Base-by-base conservation (phyloP, 2,329 filamentous ascomycete genomes). In the Verticillium zaregamsianum region DNA sequence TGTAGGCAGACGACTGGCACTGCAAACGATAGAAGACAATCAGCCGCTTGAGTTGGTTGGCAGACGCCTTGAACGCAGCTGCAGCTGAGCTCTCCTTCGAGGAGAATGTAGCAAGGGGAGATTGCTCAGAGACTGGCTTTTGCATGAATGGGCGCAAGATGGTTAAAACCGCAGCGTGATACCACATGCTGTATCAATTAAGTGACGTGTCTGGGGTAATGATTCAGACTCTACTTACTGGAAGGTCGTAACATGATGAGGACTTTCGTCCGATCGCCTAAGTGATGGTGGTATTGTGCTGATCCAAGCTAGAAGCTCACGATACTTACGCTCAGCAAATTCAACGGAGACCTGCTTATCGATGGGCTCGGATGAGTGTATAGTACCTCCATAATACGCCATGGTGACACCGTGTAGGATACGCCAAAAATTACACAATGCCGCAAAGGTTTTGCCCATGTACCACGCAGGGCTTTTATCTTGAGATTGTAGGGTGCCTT, bases 251-350 rank as follows among this genome's bases (percentile, higher is more conserved):
- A 77, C 73, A 61, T 78, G 70, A 57, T 76, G 73, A 2, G 73
- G 66, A 20, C 65, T 72, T 3, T 66, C 57, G 3, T 72, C 66
- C 5, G 57, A 63, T 14, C 68, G 68, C 17, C 67, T 58, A 31
- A 77, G 61, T 1, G 62, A 60, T 5, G 63, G 28, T 0, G 74
- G 72, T 14, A 79, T 59, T 1, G 62, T 68, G n/a, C 75, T 72
- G 6, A 67, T 69, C 75, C 75, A 79, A 1, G 72, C 70, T 12
- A 79, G 67, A 0, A 79, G 66, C 62, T 79, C 74, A 5, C 73
- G 73, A 60, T 73, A 79, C 28, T 74, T 76, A 45, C 69, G 69
- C 62, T 79, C 76, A 1, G 72, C 71, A 57, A 76, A 72, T 7
- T 64, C 63, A 3, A 72, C 61, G 15, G 63, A 61, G 25, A 64